Percentiles rank a stretch among this genome's conserved stretches.
Conservation (phyloP, 176 grass and related monocot genomes). For the Rhipidocladum racemiflorum region DNA sequence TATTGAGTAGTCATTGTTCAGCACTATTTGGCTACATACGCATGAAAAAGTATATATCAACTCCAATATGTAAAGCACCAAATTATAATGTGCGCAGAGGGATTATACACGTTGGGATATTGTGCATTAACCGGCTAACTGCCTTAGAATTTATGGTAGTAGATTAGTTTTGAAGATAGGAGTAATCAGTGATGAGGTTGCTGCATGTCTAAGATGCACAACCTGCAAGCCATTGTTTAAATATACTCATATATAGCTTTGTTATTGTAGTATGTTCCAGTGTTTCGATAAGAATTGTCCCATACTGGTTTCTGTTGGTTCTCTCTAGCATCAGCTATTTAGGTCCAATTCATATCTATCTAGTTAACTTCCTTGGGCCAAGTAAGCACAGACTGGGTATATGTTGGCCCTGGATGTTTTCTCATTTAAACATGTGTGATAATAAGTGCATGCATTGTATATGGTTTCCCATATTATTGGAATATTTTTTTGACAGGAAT, state of each 20-base stretch:
- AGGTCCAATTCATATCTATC: background rate
- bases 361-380: background rate
- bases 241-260: constrained; percentile 14
- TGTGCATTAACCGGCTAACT: background rate
- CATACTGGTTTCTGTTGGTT: background rate
- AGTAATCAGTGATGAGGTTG: constrained; percentile 3
- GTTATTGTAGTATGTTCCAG: background rate
- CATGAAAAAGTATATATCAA: background rate
- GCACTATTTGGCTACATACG: background rate
- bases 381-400: background rate
- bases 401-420: background rate
- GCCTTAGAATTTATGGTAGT: background rate
- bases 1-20: constrained; percentile 9
- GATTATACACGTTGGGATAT: background rate
- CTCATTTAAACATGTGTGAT: background rate
- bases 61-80: background rate
- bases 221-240: background rate
- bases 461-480: background rate
- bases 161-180: background rate
- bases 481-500: background rate
- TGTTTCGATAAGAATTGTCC: background rate
- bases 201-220: background rate
- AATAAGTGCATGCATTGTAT: background rate
- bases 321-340: constrained; percentile 4
- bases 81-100: background rate